Conservation (phyloP, 345 rosid species). For the Lagerstroemia speciosa region DNA sequence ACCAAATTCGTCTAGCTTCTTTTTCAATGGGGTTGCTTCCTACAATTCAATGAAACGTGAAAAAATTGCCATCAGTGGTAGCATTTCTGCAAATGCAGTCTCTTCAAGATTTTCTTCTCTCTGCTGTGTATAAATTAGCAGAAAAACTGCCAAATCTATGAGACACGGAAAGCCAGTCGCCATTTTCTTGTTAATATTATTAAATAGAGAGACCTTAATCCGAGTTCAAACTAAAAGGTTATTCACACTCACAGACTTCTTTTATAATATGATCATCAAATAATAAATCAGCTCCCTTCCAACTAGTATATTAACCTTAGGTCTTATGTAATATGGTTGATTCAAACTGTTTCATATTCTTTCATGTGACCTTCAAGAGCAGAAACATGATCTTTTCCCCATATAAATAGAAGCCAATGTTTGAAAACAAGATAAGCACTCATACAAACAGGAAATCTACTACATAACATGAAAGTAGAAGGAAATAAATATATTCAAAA, state of each 20-base stretch:
- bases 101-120: background rate
- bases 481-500: background rate
- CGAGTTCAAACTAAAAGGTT: background rate
- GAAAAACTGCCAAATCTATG: background rate
- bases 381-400: background rate
- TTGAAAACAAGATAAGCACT: background rate
- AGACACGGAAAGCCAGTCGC: background rate
- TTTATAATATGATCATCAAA: background rate
- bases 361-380: background rate
- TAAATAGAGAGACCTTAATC: background rate
- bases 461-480: background rate
- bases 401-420: background rate
- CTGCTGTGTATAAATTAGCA: background rate
- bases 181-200: background rate
- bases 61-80: background rate
- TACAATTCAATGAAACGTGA: slow-evolving; percentile 25
- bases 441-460: background rate
- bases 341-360: background rate
- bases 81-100: background rate
- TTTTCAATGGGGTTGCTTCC: slow-evolving; percentile 95
- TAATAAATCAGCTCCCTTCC: background rate
- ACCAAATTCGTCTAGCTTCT: slow-evolving; percentile 97
- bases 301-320: background rate
- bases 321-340: background rate
- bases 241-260: background rate